Evolutionary conservation across 1,139 yeast species (phyloP).

Genomic region (Suhomyces bokatorum): DNA sequence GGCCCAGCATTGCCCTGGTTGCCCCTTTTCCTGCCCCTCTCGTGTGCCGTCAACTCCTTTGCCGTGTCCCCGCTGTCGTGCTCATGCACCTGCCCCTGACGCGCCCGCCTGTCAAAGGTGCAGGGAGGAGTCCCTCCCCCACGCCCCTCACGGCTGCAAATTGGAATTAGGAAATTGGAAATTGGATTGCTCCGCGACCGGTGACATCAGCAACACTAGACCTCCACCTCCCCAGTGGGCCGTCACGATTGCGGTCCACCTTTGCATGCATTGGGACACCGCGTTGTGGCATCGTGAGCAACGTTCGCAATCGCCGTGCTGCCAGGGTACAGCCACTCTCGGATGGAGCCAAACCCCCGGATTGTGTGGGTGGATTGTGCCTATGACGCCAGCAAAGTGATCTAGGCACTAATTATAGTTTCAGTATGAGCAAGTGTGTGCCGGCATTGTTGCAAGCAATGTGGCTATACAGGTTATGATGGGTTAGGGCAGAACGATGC

Average conservation of each 20-base stretch:
- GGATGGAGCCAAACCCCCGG: background rate
- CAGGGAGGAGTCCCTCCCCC: no score
- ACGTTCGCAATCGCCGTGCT: constrained; percentile 6
- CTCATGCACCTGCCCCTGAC: background rate
- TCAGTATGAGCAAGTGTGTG: constrained; percentile 2
- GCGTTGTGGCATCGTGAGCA: background rate
- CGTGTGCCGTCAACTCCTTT: no score
- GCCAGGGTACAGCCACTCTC: constrained; percentile 7
- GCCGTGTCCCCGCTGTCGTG: no score
- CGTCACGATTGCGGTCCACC: background rate
- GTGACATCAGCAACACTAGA: no score
- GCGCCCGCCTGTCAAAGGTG: background rate
- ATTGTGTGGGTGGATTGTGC: constrained; percentile 3
- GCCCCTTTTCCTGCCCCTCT: background rate
- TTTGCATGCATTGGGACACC: background rate
- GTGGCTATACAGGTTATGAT: constrained; percentile 13
- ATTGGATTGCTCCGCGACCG: background rate
- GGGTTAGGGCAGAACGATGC: no score
- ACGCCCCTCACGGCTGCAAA: background rate
- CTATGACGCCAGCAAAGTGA: constrained; percentile 5
- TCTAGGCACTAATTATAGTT: constrained; percentile 4
- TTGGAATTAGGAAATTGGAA: background rate
- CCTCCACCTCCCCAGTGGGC: no score
- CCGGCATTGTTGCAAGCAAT: constrained; percentile 1
- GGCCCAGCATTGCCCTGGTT: background rate